These are phyloP conservation scores for Saitozyma podzolica DNA, from an alignment of 768 basidiomycete species.

Conservation along the genomic window DNA sequence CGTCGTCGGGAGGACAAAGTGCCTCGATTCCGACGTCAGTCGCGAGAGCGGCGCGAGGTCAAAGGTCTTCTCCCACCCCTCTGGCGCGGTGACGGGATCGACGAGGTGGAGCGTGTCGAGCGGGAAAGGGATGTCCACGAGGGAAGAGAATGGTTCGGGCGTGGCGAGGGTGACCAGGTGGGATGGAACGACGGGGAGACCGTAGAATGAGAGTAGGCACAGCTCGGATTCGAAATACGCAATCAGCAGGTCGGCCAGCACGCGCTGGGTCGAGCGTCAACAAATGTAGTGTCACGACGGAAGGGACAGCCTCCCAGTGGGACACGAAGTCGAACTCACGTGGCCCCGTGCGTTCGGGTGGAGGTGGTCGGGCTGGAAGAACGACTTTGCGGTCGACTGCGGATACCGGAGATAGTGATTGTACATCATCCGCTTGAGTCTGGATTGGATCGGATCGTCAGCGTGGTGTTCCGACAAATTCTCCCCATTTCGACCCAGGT, in stretches of 20 bases:
- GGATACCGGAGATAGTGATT: constrained; percentile 48
- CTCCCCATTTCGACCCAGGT: too few relatives aligned
- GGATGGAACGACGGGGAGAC: constrained; percentile 31
- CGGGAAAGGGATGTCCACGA: constrained; percentile 38
- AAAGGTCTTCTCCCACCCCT: constrained; percentile 41
- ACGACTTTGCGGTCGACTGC: constrained; percentile 32
- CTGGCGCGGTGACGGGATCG: constrained; percentile 34
- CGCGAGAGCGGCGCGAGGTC: constrained; percentile 26
- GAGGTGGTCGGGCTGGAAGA: constrained; percentile 42
- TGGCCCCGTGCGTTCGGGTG: constrained; percentile 51
- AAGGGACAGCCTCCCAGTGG: background rate
- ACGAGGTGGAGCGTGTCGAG: constrained; percentile 34
- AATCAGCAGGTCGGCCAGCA: constrained; percentile 45
- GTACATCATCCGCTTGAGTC: constrained; percentile 44
- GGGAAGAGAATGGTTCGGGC: constrained; percentile 15
- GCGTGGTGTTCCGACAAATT: too few relatives aligned
- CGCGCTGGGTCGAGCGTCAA: constrained; percentile 26
- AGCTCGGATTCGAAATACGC: constrained; percentile 46
- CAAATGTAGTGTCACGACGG: background rate
- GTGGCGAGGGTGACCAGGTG: constrained; percentile 28
- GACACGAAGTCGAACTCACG: constrained; percentile 27
- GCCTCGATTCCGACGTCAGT: constrained; percentile 28
- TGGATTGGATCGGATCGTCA: background rate
- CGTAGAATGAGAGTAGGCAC: constrained; percentile 36
- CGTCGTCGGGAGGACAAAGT: constrained; percentile 34